Evolutionary conservation across 495 filamentous ascomycete species (phyloP).

Genomic region (Daldinia decipiens): DNA sequence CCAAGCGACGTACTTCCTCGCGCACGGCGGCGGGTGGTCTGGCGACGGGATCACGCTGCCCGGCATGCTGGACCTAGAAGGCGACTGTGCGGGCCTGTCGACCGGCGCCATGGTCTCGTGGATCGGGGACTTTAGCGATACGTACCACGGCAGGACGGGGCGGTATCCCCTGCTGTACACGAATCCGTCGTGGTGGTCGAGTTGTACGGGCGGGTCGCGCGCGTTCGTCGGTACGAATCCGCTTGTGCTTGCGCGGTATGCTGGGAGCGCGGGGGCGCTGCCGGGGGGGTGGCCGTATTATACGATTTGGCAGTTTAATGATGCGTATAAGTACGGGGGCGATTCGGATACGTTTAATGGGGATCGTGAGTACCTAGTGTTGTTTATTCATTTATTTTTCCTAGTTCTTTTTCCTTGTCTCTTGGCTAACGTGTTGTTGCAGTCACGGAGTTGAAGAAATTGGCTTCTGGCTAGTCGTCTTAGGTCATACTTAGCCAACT

Average conservation of each 20-base stretch:
- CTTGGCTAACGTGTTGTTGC: slow-evolving; percentile 12
- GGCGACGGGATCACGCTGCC: slow-evolving; percentile 70
- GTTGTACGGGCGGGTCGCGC: slow-evolving; percentile 67
- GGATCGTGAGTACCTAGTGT: slow-evolving; percentile 33
- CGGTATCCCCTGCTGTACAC: slow-evolving; percentile 71
- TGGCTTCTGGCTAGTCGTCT: slow-evolving; percentile 12
- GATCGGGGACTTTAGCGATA: slow-evolving; percentile 68
- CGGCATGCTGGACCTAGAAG: slow-evolving; percentile 74
- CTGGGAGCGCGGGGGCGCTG: slow-evolving; percentile 58
- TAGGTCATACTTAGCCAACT: too few relatives aligned
- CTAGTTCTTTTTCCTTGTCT: neutral
- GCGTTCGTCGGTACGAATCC: slow-evolving; percentile 64
- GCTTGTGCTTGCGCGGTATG: slow-evolving; percentile 67
- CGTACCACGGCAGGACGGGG: slow-evolving; percentile 61
- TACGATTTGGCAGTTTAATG: slow-evolving; percentile 69
- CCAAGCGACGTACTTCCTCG: slow-evolving; percentile 69
- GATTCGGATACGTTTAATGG: slow-evolving; percentile 66
- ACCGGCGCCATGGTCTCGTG: slow-evolving; percentile 65
- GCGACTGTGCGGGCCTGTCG: slow-evolving; percentile 65
- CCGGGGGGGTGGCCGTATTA: slow-evolving; percentile 69
- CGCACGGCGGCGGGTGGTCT: slow-evolving; percentile 71
- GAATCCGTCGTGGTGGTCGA: slow-evolving; percentile 69
- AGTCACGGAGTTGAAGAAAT: slow-evolving; percentile 29
- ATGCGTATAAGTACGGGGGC: slow-evolving; percentile 59
- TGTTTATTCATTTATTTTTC: neutral